These are phyloP conservation scores for Ascodesmis nigricans DNA, from an alignment of 495 filamentous ascomycete species.

Conservation along the genomic window DNA sequence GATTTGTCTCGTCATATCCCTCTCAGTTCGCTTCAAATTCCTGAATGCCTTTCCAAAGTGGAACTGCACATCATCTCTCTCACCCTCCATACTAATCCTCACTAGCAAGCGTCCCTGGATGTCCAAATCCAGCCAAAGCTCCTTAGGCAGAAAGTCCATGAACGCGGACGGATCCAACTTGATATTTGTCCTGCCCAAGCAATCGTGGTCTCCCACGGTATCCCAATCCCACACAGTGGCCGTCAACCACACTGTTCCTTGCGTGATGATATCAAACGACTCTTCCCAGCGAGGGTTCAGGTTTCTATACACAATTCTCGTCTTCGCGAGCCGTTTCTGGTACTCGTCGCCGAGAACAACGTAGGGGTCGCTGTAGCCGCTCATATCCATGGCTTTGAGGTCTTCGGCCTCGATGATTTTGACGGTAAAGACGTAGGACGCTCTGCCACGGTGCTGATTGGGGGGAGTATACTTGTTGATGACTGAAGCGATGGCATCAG, in stretches of 20 bases:
- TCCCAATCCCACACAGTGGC: constrained; percentile 99
- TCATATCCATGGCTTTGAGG: constrained; percentile 88
- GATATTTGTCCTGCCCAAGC: constrained; percentile 77
- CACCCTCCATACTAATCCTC: constrained; percentile 93
- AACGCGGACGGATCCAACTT: constrained; percentile 93
- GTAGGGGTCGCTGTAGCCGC: constrained; percentile 86
- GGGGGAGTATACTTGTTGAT: constrained; percentile 40
- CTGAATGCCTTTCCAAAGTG: constrained; percentile 96
- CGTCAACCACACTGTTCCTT: constrained; percentile 77
- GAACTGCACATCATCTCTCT: constrained; percentile 95
- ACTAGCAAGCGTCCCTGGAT: constrained; percentile 80
- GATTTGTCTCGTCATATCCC: constrained; percentile 94
- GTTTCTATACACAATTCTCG: constrained; percentile 71
- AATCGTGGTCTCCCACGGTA: constrained; percentile 90
- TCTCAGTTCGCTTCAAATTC: constrained; percentile 78
- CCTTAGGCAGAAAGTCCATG: constrained; percentile 70
- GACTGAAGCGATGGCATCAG: constrained; percentile 77
- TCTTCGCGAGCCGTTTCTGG: constrained; percentile 92
- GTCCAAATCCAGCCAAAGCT: constrained; percentile 95
- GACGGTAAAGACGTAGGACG: constrained; percentile 91
- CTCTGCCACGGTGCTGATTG: constrained; percentile 23
- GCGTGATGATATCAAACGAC: constrained; percentile 82
- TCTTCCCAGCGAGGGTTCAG: constrained; percentile 97
- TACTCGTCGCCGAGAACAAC: constrained; percentile 94
- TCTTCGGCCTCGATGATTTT: constrained; percentile 99